Base-by-base conservation (phyloP, 108 stramenopile species). In the Schizochytrium sp. region DNA sequence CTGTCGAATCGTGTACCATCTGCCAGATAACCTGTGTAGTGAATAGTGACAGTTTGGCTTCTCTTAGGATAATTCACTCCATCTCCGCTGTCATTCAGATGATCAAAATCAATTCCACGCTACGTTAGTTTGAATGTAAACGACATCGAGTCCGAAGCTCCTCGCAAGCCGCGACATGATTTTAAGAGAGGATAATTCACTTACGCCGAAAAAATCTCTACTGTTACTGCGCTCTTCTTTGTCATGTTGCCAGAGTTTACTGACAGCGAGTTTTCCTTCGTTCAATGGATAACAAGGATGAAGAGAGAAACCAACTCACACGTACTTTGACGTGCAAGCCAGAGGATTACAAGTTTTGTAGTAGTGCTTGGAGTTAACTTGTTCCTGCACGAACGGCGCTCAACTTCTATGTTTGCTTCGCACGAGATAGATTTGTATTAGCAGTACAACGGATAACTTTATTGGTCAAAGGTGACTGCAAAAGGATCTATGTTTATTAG, bases 21-120 rank as follows among this genome's bases (percentile, higher is more conserved):
- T 87, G 97, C 96, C 38, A 99, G 91, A 95, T 96, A 98, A 47
- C 97, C 99, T 2, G 97, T 98, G 94, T 99, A 99, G 72, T 99
- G 99, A 0, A 98, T 96, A 61, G 97, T 97, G 46, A 99, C 97
- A 5, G 91, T 95, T 83, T 95, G 93, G 0, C 97, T 97, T 13
- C 94, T 90, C 12, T 87, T 92, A 28, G 94, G 95, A 69, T 95
- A 95, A 76, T 95, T 94, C 42, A 93, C 91, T 7, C 94, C 94
- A 56, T 95, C 95, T 46, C 94, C 94, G 28, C 76, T 83, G 76
- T 28, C 2, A n/a, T n/a, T 19, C 59, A 60, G 19, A 19, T 60
- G 17, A n/a, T 60, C 59, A 60, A n/a, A n/a, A 17, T 19, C 59
- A 60, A 60, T 60, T 60, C 59, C 59, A 60, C 19, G n/a, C 19